Evolutionary conservation across 257 asterid species (phyloP).

Genomic region (Mentha longifolia): DNA sequence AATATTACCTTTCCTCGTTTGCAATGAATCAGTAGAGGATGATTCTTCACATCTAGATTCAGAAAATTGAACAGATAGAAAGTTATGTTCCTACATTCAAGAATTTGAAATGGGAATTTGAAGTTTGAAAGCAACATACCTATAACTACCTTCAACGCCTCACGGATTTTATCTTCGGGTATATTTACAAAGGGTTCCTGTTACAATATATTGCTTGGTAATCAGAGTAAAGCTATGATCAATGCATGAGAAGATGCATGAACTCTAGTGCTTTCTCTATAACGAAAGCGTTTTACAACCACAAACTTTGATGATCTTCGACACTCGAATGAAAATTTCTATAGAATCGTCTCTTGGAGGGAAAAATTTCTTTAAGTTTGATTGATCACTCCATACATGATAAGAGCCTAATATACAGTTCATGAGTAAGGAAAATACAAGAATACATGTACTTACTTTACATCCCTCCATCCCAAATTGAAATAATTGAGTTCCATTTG

Average conservation of each 20-base stretch:
- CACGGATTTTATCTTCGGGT: constrained; percentile 77
- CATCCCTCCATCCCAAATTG: constrained; percentile 83
- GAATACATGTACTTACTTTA: constrained; percentile 48
- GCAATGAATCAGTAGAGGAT: constrained; percentile 81
- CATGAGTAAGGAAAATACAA: too few species aligned
- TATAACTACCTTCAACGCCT: constrained; percentile 64
- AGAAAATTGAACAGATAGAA: neutral
- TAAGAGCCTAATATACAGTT: too few species aligned
- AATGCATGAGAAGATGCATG: neutral
- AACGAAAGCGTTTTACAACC: too few species aligned
- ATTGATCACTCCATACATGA: too few species aligned
- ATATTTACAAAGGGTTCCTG: constrained; percentile 91
- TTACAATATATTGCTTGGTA: neutral
- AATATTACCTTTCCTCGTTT: constrained; percentile 79
- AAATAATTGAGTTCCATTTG: constrained; percentile 65
- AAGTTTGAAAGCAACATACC: constrained; percentile 49
- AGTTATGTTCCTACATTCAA: neutral
- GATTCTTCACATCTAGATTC: constrained; percentile 68
- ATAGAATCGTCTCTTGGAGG: too few species aligned
- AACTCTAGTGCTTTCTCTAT: too few species aligned
- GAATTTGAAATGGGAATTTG: neutral
- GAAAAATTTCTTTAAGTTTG: too few species aligned
- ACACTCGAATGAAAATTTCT: too few species aligned
- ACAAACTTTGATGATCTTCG: too few species aligned
- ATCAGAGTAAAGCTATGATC: neutral